Conservation (phyloP, 306 rosid species). For the Fragaria nilgerrensis region DNA sequence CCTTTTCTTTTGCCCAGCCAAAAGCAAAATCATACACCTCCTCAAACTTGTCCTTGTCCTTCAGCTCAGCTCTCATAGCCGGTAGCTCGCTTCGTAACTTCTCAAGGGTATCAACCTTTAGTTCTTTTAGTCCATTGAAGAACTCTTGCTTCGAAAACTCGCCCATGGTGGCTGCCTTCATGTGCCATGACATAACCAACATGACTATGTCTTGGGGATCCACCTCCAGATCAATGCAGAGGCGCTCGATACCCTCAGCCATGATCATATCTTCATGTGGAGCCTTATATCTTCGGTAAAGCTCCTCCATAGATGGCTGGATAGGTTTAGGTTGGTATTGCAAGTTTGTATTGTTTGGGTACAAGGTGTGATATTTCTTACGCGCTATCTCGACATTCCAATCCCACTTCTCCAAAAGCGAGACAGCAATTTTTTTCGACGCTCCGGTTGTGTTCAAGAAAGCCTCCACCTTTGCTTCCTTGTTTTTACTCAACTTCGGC, state of each 20-base stretch:
- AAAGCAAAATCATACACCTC: background rate
- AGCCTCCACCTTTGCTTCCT: background rate
- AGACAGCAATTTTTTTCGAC: background rate
- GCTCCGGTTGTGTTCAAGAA: background rate
- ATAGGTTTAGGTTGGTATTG: background rate
- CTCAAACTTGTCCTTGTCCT: background rate
- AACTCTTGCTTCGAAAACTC: conserved; percentile 4
- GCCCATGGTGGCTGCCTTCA: background rate
- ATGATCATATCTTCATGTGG: background rate
- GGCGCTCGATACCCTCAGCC: background rate
- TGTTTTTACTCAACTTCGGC: background rate
- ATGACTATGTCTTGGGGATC: background rate
- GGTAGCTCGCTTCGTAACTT: background rate
- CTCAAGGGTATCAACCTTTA: background rate
- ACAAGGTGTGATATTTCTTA: background rate
- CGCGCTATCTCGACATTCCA: background rate
- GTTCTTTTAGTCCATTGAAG: background rate
- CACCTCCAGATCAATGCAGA: background rate
- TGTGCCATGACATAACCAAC: conserved; percentile 7
- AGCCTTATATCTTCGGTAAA: background rate
- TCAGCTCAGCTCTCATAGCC: background rate
- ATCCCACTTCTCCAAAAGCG: background rate
- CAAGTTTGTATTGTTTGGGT: background rate
- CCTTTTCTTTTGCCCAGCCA: background rate
- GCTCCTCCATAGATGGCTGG: background rate